Conservation (phyloP, 2,329 filamentous ascomycete genomes). For the Bipolaris zeicola region DNA sequence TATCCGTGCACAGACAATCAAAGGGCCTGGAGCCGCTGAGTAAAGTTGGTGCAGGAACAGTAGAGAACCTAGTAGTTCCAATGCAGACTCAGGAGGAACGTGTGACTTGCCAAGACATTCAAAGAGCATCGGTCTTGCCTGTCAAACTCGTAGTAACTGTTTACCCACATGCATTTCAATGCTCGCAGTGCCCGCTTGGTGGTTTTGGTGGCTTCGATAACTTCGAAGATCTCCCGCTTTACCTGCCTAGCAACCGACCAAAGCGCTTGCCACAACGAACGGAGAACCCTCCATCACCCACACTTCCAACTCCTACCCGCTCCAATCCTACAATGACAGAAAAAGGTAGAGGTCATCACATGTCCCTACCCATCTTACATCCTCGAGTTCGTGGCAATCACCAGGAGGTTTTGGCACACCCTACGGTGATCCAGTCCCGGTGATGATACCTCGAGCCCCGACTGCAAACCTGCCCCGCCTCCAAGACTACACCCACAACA, state of each 20-base stretch:
- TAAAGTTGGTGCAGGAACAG: neutral
- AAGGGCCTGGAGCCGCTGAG: neutral
- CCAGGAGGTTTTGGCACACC: neutral
- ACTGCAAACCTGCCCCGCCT: neutral
- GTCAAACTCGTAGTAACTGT: neutral
- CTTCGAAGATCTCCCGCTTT: neutral
- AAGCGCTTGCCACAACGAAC: neutral
- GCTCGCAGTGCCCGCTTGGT: neutral
- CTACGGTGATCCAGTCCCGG: neutral
- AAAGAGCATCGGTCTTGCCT: neutral
- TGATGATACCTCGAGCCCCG: constrained; percentile 1
- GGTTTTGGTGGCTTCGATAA: neutral
- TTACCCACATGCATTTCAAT: constrained; percentile 10
- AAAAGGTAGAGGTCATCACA: neutral
- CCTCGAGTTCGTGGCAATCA: neutral
- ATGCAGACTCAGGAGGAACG: constrained; percentile 1
- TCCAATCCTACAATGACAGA: constrained; percentile 3
- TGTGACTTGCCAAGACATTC: neutral
- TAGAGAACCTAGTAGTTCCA: neutral
- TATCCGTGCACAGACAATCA: neutral
- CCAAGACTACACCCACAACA: constrained; percentile 1
- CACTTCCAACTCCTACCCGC: neutral
- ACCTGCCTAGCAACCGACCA: neutral
- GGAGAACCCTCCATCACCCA: neutral
- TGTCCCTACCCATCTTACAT: neutral